Evolutionary conservation across 2,329 filamentous ascomycete genomes (phyloP), one percentile per base, ranked within the genome.

Genomic region (Stemphylium lycopersici): DNA sequence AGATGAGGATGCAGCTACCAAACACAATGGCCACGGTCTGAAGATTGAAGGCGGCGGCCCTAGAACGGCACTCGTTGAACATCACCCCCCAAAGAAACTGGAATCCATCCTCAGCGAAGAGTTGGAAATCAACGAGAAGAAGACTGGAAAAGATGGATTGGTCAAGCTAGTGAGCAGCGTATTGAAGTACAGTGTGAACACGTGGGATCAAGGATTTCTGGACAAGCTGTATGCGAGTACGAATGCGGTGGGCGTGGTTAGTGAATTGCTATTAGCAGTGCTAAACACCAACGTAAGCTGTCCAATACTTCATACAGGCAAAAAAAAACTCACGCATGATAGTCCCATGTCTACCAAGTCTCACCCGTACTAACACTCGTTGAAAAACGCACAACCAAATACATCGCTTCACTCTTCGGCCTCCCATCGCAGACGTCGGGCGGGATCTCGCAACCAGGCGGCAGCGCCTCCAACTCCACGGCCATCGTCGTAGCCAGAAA

Each of bases 141-240:
- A 78, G 16, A 58, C 65, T 1, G 79, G 79, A 20, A 79, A 76
- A 56, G 72, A 77, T 10, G 79, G 77, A 7, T 58, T 82, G 11
- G 36, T 81, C 13, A 50, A 69, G 2, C 52, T 85, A 3, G 83
- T 96, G 40, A 79, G 86, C 62, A 84, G 87, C 56, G 81, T 97
- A 16, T 81, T 98, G 37, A 82, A 85, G 60, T 92, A 96, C 76
- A 95, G 90, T 69, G 93, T 98, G 70, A 99, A 99, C 77, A 97
- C 93, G n/a, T 98, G 93, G 90, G 90, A 96, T 69, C 93, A 96
- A 76, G 93, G 93, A 10, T 99, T 98, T 76, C 78, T 98, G 69
- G 93, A 97, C 77, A 98, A 99, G 78, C 81, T 98, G 15, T 98
- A 97, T 75, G 86, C 90, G n/a, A 89, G 88, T 61, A 96, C 91